These are phyloP conservation scores for Pseudogymnoascus verrucosus DNA, from an alignment of 2,329 filamentous ascomycete genomes.

Conservation along the genomic window DNA sequence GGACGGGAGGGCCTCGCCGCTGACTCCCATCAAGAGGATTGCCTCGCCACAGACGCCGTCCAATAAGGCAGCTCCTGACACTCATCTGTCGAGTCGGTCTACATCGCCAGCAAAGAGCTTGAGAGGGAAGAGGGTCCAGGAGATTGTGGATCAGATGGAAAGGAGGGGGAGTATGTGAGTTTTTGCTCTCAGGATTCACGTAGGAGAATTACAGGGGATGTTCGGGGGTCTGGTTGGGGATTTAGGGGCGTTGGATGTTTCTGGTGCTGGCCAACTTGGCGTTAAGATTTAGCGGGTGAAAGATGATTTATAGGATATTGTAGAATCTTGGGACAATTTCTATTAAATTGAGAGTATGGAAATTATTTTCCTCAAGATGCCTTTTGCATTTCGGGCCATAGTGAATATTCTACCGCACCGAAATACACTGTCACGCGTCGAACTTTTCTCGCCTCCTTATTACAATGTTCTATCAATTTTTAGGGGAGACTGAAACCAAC, in stretches of 20 bases:
- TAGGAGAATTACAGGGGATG: neutral
- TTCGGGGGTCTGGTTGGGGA: neutral
- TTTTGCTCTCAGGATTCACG: no score
- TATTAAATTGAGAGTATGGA: neutral
- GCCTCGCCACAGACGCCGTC: neutral
- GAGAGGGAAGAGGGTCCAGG: neutral
- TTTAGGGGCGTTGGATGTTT: neutral
- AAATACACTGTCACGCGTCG: neutral
- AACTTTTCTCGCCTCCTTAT: neutral
- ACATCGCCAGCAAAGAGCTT: conserved; percentile 1
- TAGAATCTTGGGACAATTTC: neutral
- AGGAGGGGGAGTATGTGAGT: neutral
- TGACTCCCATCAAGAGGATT: neutral
- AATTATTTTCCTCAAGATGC: neutral
- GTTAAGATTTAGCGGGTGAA: neutral
- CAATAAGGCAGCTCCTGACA: neutral
- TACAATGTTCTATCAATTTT: no score
- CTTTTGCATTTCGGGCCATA: neutral
- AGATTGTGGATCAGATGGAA: conserved; percentile 7
- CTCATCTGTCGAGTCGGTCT: conserved; percentile 1
- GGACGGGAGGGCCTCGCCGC: neutral
- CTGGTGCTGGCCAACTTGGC: neutral
- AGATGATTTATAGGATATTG: neutral
- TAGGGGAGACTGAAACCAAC: no score
- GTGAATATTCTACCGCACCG: neutral